Evolutionary conservation across 768 basidiomycete species (phyloP).

Genomic region (Leucosporidium scottii): DNA sequence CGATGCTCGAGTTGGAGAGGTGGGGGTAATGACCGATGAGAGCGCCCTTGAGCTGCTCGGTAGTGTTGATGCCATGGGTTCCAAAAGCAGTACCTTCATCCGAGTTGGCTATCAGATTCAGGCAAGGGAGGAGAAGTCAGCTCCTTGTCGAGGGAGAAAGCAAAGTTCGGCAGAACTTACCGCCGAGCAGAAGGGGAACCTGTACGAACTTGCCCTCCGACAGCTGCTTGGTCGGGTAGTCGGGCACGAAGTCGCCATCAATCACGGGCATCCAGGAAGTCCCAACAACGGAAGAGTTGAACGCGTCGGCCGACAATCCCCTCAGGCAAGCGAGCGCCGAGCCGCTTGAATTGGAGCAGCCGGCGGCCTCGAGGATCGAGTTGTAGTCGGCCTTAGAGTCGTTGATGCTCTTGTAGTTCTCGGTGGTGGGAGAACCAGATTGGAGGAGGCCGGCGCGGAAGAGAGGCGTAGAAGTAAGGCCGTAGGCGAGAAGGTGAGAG

Average conservation of each 20-base stretch:
- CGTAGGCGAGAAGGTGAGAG: conserved; percentile 18
- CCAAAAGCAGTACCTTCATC: conserved; percentile 26
- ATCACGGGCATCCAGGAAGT: conserved; percentile 12
- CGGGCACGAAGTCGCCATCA: conserved; percentile 22
- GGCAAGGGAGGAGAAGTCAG: neutral
- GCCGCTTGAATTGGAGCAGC: conserved; percentile 6
- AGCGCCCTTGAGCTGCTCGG: conserved; percentile 7
- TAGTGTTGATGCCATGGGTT: conserved; percentile 8
- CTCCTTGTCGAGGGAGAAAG: no score
- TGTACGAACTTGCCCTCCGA: conserved; percentile 12
- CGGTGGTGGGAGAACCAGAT: conserved; percentile 7
- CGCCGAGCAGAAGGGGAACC: conserved; percentile 29
- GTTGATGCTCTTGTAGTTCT: neutral
- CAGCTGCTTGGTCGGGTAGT: conserved; percentile 2
- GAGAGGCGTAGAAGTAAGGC: conserved; percentile 11
- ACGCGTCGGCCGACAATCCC: conserved; percentile 11
- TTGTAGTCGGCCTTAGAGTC: neutral
- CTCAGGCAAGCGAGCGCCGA: conserved; percentile 25
- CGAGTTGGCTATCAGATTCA: conserved; percentile 1
- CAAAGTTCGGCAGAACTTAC: neutral
- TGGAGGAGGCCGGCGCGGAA: conserved; percentile 30
- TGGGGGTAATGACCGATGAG: neutral
- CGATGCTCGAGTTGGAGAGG: conserved; percentile 12
- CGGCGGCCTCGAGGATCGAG: conserved; percentile 12
- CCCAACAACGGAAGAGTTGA: conserved; percentile 21